phyloP scores from a whole-genome alignment of 1,284 basidiomycete genomes.

The Cryptococcus neoformans region DNA sequence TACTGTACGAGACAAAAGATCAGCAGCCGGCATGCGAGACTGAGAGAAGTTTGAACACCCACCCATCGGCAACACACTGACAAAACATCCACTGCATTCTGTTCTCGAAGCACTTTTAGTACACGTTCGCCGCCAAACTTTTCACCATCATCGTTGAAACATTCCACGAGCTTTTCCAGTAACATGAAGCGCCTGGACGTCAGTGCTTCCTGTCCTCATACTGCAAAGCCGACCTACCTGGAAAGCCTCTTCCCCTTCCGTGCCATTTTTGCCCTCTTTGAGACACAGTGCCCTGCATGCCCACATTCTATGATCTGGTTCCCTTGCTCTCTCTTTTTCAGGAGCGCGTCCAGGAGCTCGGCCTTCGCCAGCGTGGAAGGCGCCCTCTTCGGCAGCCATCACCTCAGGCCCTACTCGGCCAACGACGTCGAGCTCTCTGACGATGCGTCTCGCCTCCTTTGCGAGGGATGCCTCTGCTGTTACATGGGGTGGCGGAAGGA shows the following conservation, averaged over 20 bases:
- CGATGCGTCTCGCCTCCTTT: constrained; percentile 32
- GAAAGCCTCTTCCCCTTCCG: constrained; percentile 44
- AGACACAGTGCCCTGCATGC: constrained; percentile 34
- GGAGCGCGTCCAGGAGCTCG: constrained; percentile 13
- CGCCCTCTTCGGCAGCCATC: constrained; percentile 28
- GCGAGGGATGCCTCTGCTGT: constrained; percentile 19
- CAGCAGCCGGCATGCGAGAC: neutral
- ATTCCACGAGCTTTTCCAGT: constrained; percentile 44
- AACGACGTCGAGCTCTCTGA: constrained; percentile 38
- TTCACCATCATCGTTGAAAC: constrained; percentile 44
- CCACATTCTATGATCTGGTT: constrained; percentile 49
- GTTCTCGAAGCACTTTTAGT: constrained; percentile 30
- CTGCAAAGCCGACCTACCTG: constrained; percentile 40
- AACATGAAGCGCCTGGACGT: constrained; percentile 4
- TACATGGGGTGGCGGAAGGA: constrained; percentile 26
- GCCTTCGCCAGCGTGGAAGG: constrained; percentile 35
- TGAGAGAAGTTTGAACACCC: constrained; percentile 2
- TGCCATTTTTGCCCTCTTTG: constrained; percentile 41
- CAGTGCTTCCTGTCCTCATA: constrained; percentile 7
- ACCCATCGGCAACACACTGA: constrained; percentile 44
- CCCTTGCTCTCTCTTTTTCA: constrained; percentile 32
- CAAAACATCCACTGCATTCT: constrained; percentile 39
- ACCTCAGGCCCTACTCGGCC: constrained; percentile 25
- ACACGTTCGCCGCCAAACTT: constrained; percentile 45
- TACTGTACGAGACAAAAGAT: constrained; percentile 24